Base-by-base conservation (phyloP, 768 basidiomycete genomes). In the Dioszegia aurantiaca region DNA sequence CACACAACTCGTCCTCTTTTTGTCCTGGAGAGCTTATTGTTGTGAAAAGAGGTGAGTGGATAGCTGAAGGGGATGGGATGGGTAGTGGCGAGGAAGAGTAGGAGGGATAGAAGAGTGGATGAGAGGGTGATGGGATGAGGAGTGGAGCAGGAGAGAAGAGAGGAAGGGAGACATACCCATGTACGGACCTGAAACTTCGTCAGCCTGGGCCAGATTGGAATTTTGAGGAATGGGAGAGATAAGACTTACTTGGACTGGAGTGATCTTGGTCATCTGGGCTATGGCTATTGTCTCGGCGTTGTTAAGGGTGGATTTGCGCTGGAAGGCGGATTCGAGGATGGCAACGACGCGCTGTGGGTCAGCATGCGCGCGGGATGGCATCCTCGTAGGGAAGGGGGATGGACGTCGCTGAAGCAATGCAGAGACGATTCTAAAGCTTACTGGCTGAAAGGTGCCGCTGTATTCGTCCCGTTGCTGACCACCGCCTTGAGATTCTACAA, bases 141-240 rank as follows among this genome's bases (percentile, higher is more conserved):
- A 9, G 36, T 33, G 40, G 24, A 39, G 27, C 14, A 54, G 27
- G 3, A 10, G 24, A 43, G 31, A n/a, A n/a, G n/a, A n/a, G n/a
- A n/a, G n/a, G n/a, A n/a, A n/a, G n/a, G 24, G n/a, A 28, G 27
- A 51, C 68, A 43, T 61, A 72, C 70, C 70, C 70, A 72, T 47
- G 68, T 69, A 14, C 70, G 64, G 31, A 67, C 65, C 70, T 72
- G 39, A 17, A 16, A n/a, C n/a, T 28, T 17, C 26, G 55, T 55
- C 43, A 55, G 49, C 26, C 14, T 31, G 6, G 30, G 6, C 40
- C 27, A n/a, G 9, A 37, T 39, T 14, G 31, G 39, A 45, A 30
- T 9, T 28, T 27, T 26, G n/a, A 41, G 55, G 40, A 56, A 45
- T 27, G 24, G 30, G 40, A 43, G 46, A 30, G 46, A 23, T n/a